Base-by-base conservation (phyloP, 2,329 filamentous ascomycete genomes). In the Gaeumannomyces tritici region DNA sequence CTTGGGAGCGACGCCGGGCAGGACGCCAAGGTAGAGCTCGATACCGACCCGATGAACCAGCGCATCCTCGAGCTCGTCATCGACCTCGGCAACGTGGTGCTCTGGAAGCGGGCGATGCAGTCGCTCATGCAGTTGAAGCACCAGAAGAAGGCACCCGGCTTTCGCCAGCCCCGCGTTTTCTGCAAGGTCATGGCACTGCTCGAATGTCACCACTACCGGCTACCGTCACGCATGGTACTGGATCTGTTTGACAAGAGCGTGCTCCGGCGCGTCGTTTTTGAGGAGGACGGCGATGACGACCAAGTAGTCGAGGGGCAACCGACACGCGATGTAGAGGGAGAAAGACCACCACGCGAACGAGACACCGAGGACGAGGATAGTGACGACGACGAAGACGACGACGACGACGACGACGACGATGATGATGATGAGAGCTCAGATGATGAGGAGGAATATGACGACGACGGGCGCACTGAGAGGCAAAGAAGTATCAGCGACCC, bases 181-280 rank as follows among this genome's bases (percentile, higher is more conserved):
- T 87, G 88, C 67, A 90, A 92, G 70, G 87, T 95, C 58, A 87
- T 99, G 79, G 84, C 85, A 11, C 81, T 98, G 59, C 81, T 99
- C 64, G 92, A 97, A 73, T 87, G 86, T 67, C 93, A 96, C 69
- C 91, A 96, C 71, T 98, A 95, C 74, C 85, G 92, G 27, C 82
- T 99, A 2, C 89, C 88, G 1, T 89, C 96, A 31, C 88, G 93
- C 57, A 93, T 96, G 75, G 89, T 96, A 47, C 87, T 98, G 64
- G 95, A 98, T 71, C 77, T 99, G 27, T 99, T 99, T 70, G 93
- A 98, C 70, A 95, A 93, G 75, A 88, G 85, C 64, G 90, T 98
- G 56, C 81, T 98, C 75, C 82, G 92, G 66, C 85, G 86, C 66
- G 90, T 97, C 64, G 89, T 99, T 15, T 87, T 96, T 63, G 89